Base-by-base conservation (phyloP, 202 grass and related monocot genomes). In the Schoenoplectus tabernaemontani region DNA sequence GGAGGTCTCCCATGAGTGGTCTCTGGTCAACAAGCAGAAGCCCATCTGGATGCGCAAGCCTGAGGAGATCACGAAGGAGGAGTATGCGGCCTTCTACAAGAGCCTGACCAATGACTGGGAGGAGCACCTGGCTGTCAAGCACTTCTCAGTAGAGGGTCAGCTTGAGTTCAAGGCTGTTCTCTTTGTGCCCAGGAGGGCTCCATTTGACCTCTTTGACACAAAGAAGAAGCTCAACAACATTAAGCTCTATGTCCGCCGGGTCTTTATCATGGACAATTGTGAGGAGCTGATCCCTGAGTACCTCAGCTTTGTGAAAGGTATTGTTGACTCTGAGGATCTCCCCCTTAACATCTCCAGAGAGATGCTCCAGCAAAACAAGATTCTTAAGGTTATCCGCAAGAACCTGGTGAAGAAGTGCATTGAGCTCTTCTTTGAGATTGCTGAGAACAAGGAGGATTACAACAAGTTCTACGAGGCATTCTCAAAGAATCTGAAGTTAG, bases 321-420 rank as follows among this genome's bases (percentile, higher is more conserved):
- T 97, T 85, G 93, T 93, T 54, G 93, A 97, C 71, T 97, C 93
- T n/a, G 93, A 97, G 87, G 93, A 97, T 53, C 93, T 96, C 23
- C 93, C 93, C 62, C 90, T 97, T 16, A 97, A 97, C 58, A 97
- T 97, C 58, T 97, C 93, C 19, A 89, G 93, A 71, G 93, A 97
- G 88, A 97, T 36, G n/a, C 88, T 97, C n/a, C 93, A 97, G 88
- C 93, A 97, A 85, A 97, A 97, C 81, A 97, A 97, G 85, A 97
- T 97, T 67, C 88, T 97, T 10, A 97, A 97, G 83, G 93, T 97
- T 0, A 97, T 97, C 70, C 59, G 93, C 13, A 97, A 97, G 83
- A 97, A 97, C 88, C 79, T 97, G 41, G 87, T 97, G 4, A 97
- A 97, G 90, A 97, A 97, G 90, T 97, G 88, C 32, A 4, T 97